Evolutionary conservation across 495 filamentous ascomycete species (phyloP).

Genomic region (Penicillium steckii): DNA sequence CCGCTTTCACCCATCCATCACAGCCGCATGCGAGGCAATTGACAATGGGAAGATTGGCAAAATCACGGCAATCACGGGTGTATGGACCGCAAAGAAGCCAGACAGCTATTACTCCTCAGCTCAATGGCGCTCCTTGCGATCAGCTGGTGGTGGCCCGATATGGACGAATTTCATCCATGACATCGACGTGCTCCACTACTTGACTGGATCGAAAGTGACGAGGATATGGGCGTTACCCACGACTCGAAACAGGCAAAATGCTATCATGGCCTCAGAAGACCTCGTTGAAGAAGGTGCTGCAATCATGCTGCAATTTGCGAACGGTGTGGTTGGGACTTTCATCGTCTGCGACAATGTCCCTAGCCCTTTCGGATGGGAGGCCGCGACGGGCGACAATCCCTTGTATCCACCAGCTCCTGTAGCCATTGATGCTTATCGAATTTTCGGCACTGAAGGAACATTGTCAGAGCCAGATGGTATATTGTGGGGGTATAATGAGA

Average conservation of each 20-base stretch:
- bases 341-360: constrained; percentile 5
- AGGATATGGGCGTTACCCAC: background rate
- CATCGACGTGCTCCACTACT: constrained; percentile 12
- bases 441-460: constrained; percentile 12
- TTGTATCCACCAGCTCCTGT: constrained; percentile 8
- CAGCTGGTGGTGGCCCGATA: constrained; percentile 11
- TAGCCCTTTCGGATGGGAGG: constrained; percentile 14
- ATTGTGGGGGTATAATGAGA: background rate
- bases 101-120: constrained; percentile 6
- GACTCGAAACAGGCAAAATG: background rate
- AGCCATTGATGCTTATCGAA: constrained; percentile 7
- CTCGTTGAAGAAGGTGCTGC: constrained; percentile 9
- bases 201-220: constrained; percentile 5
- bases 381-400: constrained; percentile 14
- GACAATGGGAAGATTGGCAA: background rate
- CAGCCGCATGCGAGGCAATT: background rate
- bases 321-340: constrained; percentile 11
- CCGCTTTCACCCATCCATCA: constrained; percentile 10
- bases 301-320: constrained; percentile 11
- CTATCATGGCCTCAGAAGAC: background rate
- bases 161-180: constrained; percentile 17
- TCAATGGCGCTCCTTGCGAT: constrained; percentile 5
- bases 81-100: constrained; percentile 12
- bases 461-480: background rate
- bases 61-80: constrained; percentile 10